Evolutionary conservation across 176 grass and related monocot genomes (phyloP).

Genomic region (Aechmea fasciata): DNA sequence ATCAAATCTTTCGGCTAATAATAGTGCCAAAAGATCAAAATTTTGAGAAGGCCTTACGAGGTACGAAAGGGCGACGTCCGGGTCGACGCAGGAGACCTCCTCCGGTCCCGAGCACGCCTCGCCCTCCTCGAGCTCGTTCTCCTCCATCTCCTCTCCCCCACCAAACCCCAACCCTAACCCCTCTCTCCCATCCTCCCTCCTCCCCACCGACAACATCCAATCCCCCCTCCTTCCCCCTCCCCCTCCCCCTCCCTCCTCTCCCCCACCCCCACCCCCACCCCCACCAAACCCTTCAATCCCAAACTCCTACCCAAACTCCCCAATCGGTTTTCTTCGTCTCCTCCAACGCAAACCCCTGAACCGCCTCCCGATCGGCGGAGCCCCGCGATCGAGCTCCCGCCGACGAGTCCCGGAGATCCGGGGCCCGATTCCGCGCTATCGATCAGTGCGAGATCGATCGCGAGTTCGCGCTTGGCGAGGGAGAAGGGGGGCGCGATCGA

Average conservation of each 20-base stretch:
- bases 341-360: too few relatives aligned
- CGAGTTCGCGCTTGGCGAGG: neutral
- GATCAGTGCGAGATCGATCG: neutral
- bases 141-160: conserved; percentile 25
- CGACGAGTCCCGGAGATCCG: neutral
- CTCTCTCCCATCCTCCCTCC: conserved; percentile 1
- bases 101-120: conserved; percentile 18
- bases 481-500: neutral
- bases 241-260: too few relatives aligned
- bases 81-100: conserved; percentile 10
- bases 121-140: conserved; percentile 44
- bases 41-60: conserved; percentile 40
- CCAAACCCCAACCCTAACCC: conserved; percentile 12
- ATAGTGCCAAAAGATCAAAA: neutral
- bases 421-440: neutral
- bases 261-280: neutral
- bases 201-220: conserved; percentile 3
- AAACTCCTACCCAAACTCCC: neutral
- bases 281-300: neutral
- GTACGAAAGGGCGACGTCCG: conserved; percentile 30
- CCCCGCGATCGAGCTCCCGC: neutral
- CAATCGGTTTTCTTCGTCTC: too few relatives aligned
- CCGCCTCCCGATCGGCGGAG: neutral
- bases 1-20: neutral
- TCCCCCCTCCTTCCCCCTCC: neutral